Evolutionary conservation across 768 basidiomycete genomes (phyloP), one percentile per base, ranked within the genome.

Genomic region (Podaxis rugospora): DNA sequence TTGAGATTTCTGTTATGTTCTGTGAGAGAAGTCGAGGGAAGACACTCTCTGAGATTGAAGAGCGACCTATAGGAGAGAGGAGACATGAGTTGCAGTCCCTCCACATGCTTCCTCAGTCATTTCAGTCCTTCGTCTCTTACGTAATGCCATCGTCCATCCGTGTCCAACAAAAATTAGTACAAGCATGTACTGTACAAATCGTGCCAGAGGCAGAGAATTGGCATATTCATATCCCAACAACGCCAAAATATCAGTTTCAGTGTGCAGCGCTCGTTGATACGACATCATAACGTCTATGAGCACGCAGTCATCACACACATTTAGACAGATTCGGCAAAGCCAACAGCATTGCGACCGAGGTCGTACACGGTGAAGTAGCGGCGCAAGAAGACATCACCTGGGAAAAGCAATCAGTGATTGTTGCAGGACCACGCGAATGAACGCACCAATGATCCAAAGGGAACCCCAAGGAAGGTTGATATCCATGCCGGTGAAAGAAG

Each of bases 301-400:
- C 47, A 49, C 11, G 18, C 47, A 49, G 21, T 10, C n/a, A 21
- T 25, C 9, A 25, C 18, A 36, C 25, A 5, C 28, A 10, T 23
- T 70, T 65, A 79, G 18, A 69, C 65, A 6, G 77, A 70, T 32
- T 68, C 61, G 9, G 93, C 94, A 66, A 95, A 94, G 46, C 93
- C 94, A 63, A 96, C 90, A 42, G 93, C 93, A 72, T 93, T 66
- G 64, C 75, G 78, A 36, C 80, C 87, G 25, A 89, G 80, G 68
- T 94, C 92, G 67, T 93, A 94, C n/a, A 94, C 90, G n/a, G 91
- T 92, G 75, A 81, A 92, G 74, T 89, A 94, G 70, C 87, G 91
- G 73, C 95, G 89, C 57, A 97, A 86, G 86, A 96, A 97, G 62
- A 87, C 90, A 66, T 95, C 92, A 67, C 92, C 88, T 89, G 63